These are phyloP conservation scores for Nepenthes gracilis DNA, from an alignment of 148 eudicot species.

Conservation along the genomic window DNA sequence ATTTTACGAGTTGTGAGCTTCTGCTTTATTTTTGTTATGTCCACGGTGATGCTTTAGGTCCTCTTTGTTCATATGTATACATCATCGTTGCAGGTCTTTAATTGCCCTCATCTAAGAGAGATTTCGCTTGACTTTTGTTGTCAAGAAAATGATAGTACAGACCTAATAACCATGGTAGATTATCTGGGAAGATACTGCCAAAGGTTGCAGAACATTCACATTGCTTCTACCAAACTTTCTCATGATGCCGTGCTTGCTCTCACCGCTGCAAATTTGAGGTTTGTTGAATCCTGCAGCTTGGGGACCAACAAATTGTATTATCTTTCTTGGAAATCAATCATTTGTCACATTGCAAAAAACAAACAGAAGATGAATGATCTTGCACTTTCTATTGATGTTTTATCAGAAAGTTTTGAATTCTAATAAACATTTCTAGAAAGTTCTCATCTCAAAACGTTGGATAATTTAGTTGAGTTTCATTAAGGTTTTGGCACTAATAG, in stretches of 20 bases:
- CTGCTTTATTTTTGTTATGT: neutral
- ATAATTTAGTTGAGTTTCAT: neutral
- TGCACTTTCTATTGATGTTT: too few relatives aligned
- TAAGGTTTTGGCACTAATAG: neutral
- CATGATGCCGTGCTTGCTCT: conserved; percentile 81
- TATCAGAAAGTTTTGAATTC: too few relatives aligned
- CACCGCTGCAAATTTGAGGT: conserved; percentile 77
- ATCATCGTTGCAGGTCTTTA: conserved; percentile 39
- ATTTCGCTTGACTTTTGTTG: conserved; percentile 66
- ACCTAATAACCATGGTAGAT: conserved; percentile 55
- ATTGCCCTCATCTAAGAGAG: conserved; percentile 81
- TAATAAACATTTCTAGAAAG: too few relatives aligned
- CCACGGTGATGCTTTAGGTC: neutral
- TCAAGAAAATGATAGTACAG: conserved; percentile 67
- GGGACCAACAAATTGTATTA: neutral
- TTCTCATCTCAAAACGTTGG: too few relatives aligned
- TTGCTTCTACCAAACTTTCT: conserved; percentile 64
- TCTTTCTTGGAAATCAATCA: neutral
- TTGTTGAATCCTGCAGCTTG: conserved; percentile 1
- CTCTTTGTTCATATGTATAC: conserved; percentile 6
- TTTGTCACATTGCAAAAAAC: too few relatives aligned
- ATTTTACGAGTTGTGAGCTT: neutral
- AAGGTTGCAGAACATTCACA: conserved; percentile 68
- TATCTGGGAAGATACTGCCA: conserved; percentile 73
- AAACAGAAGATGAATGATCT: too few relatives aligned